Base-by-base conservation (phyloP, 352 stramenopile genomes). In the Saprolegnia parasitica region DNA sequence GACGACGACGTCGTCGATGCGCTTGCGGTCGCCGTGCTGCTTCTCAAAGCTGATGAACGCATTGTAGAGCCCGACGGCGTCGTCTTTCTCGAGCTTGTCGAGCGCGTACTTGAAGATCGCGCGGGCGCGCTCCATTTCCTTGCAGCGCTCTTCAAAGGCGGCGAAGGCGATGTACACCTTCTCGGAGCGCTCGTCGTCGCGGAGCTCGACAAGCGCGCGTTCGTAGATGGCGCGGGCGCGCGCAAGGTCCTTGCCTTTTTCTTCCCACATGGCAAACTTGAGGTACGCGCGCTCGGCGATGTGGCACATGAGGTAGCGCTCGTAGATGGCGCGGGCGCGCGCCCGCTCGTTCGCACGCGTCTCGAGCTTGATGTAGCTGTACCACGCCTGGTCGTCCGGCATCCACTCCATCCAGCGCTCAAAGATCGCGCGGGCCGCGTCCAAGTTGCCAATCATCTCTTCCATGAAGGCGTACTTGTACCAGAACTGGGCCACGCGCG, bases 401-500 rank as follows among this genome's bases (percentile, higher is more conserved):
- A 98, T 91, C 96, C 96, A 99, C 74, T 96, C 81, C 90, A 98
- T 97, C 86, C 87, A 95, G 65, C 97, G 84, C 80, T 99, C 96
- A 78, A 99, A 99, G 4, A 99, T 88, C 0, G 88, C 84, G 5
- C 97, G 81, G 58, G 93, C 97, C 64, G 93, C 96, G 65, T 90
- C 85, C 21, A 98, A 77, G 71, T 99, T 97, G 64, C 96, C 95
- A 55, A 99, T 80, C 90, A 99, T 98, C 80, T 99, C 97, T 83
- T 99, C 97, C 92, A 99, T 98, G 79, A 99, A 99, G 40, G 95
- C 94, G 76, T 99, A 99, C 78, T 99, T 99, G 89, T 99, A 99
- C 98, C 98, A 99, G 60, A 99, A 94, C 84, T 98, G 96, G 66
- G 98, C 91, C 5, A 99, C 86, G 16, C 98, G 84, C 4, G 98